Conservation (phyloP, 805 yeast genomes). For the Yarrowia keelungensis region DNA sequence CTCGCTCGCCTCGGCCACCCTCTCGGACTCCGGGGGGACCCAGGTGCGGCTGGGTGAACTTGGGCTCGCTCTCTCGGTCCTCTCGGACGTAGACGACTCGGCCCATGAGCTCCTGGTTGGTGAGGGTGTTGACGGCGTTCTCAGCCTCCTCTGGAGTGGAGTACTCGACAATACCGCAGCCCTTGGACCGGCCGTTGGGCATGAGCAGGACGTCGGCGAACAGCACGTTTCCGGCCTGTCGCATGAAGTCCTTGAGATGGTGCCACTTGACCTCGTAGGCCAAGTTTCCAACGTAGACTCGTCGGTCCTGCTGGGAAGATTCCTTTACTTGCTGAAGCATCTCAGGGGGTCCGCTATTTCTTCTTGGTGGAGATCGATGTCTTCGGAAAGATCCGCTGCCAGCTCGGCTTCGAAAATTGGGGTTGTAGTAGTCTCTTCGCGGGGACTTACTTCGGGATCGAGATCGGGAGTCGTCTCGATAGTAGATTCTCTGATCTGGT, state of each 20-base stretch:
- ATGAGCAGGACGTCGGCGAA: conserved; percentile 83
- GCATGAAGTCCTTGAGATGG: conserved; percentile 52
- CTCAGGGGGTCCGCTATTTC: conserved; percentile 37
- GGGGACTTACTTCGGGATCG: conserved; percentile 38
- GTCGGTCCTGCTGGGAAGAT: conserved; percentile 49
- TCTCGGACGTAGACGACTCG: conserved; percentile 89
- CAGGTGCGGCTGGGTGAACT: conserved; percentile 41
- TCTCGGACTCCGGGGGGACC: conserved; percentile 41
- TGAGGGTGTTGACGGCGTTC: conserved; percentile 71
- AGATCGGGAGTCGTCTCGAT: conserved; percentile 38
- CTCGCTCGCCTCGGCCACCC: conserved; percentile 31
- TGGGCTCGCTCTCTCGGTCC: conserved; percentile 58
- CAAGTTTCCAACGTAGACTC: conserved; percentile 56
- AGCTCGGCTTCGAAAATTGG: conserved; percentile 32
- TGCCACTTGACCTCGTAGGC: conserved; percentile 52
- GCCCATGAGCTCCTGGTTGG: conserved; percentile 69
- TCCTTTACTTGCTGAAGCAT: conserved; percentile 37
- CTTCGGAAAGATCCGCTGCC: conserved; percentile 35
- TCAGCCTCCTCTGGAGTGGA: conserved; percentile 67
- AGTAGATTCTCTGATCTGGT: conserved; percentile 37
- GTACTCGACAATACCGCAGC: conserved; percentile 76
- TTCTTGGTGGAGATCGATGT: conserved; percentile 34
- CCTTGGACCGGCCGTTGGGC: conserved; percentile 73
- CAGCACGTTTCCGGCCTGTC: conserved; percentile 65
- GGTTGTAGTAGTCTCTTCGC: conserved; percentile 33